Evolutionary conservation across 75 land plant species (phyloP).

Genomic region (Sequoiadendron giganteum): DNA sequence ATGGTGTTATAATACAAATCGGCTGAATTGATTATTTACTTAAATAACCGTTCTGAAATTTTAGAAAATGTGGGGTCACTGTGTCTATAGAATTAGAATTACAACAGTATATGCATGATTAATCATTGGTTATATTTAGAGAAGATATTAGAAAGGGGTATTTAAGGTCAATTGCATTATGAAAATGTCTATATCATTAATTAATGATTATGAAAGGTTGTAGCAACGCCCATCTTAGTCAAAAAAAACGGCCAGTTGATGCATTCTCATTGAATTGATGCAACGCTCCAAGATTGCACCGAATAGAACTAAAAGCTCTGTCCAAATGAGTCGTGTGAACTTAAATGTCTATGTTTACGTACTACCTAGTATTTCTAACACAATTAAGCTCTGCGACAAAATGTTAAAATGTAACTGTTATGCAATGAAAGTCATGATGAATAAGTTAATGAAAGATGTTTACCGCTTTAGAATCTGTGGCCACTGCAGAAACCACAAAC

Average conservation of each 20-base stretch:
- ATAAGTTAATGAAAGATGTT: neutral
- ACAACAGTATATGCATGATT: no score
- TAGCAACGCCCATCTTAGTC: neutral
- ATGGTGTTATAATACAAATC: neutral
- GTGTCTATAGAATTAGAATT: no score
- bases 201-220: neutral
- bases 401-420: neutral
- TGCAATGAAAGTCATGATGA: neutral
- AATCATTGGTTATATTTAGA: no score
- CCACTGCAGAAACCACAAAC: slow-evolving; percentile 84
- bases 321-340: neutral
- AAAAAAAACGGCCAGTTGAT: no score
- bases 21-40: no score
- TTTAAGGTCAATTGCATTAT: no score
- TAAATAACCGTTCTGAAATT: neutral
- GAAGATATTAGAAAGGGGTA: no score
- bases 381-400: neutral
- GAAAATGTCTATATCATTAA: no score
- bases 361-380: neutral
- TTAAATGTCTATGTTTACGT: neutral
- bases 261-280: no score
- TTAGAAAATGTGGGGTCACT: no score
- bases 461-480: slow-evolving; percentile 83
- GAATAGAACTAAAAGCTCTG: neutral
- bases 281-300: neutral